A percentile compares a stretch with the other conserved stretches of the same genome.
Conservation (phyloP, 768 basidiomycete genomes). For the Hypholoma fasciculare region DNA sequence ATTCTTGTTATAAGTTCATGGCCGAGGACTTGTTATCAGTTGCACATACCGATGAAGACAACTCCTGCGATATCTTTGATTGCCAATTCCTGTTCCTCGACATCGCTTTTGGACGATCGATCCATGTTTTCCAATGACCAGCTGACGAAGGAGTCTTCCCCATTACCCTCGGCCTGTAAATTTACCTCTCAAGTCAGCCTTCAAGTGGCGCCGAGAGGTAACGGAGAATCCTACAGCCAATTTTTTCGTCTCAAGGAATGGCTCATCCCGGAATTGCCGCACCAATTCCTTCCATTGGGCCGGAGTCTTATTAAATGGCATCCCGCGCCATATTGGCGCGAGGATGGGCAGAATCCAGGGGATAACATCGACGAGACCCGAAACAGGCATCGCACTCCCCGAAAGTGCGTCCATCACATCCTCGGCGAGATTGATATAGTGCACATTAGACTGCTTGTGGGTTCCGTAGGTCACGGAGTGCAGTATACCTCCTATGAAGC, state of each 20-base stretch:
- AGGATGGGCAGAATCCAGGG: slow-evolving; percentile 35
- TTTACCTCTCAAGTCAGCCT: not conserved
- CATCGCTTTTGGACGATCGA: not conserved
- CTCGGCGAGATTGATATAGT: slow-evolving; percentile 39
- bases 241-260: slow-evolving; percentile 23
- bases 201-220: not conserved
- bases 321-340: slow-evolving; percentile 48
- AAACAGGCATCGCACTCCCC: slow-evolving; percentile 31
- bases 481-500: slow-evolving; percentile 37
- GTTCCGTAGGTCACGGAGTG: slow-evolving; percentile 45
- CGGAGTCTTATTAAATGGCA: slow-evolving; percentile 48
- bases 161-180: slow-evolving; percentile 11
- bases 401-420: slow-evolving; percentile 27
- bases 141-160: slow-evolving; percentile 16
- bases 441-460: slow-evolving; percentile 35
- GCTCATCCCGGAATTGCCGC: slow-evolving; percentile 33
- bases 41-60: slow-evolving; percentile 24
- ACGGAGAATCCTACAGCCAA: slow-evolving; percentile 9
- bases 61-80: slow-evolving; percentile 37
- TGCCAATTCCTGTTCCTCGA: slow-evolving; percentile 5
- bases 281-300: slow-evolving; percentile 36
- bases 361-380: slow-evolving; percentile 38
- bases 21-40: not conserved
- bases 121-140: slow-evolving; percentile 12
- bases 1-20: not conserved